Percentiles rank a stretch among this genome's conserved stretches.
phyloP scores from a whole-genome alignment of 78 protist species.

The Anaeramoeba ignava region DNA sequence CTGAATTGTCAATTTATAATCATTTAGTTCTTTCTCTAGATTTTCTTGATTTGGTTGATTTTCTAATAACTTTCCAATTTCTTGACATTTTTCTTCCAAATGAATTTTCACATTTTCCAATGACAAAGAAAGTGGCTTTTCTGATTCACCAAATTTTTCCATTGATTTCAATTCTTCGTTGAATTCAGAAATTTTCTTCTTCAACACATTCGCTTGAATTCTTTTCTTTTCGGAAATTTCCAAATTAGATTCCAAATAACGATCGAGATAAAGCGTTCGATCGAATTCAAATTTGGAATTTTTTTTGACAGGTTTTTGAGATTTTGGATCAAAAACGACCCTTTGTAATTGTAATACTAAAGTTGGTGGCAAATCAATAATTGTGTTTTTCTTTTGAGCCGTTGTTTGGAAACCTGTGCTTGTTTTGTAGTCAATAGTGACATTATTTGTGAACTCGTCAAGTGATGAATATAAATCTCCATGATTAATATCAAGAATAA shows the following conservation, averaged over 20 bases:
- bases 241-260: not conserved
- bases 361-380: not conserved
- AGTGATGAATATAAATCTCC: not conserved
- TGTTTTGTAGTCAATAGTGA: not conserved
- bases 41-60: too few relatives aligned
- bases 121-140: too few relatives aligned
- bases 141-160: too few relatives aligned
- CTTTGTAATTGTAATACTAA: not conserved
- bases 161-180: not conserved
- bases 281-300: not conserved
- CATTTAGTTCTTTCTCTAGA: too few relatives aligned
- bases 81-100: too few relatives aligned
- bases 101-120: too few relatives aligned
- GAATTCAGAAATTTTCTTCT: not conserved
- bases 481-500: not conserved
- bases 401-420: not conserved
- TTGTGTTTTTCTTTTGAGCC: not conserved
- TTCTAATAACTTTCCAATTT: too few relatives aligned
- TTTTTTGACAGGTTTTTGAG: not conserved
- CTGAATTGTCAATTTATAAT: too few relatives aligned
- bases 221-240: not conserved
- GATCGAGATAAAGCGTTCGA: not conserved
- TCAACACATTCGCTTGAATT: not conserved
- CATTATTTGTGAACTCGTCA: not conserved
- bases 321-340: not conserved